phyloP scores from a whole-genome alignment of 257 asterid species.

The Solanum pennellii region DNA sequence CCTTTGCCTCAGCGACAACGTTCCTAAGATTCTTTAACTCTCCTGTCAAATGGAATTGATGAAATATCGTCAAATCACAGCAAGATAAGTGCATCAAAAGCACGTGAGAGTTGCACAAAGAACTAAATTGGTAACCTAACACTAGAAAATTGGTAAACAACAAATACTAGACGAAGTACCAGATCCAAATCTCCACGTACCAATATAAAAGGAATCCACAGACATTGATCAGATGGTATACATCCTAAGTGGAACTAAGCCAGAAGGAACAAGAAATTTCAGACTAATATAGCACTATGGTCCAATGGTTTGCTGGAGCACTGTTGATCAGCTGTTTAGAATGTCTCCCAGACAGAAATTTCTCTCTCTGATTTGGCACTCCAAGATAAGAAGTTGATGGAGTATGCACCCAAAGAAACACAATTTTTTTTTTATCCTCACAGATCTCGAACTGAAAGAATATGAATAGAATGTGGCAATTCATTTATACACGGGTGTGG shows the following conservation, averaged over 20 bases:
- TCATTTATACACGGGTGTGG: not conserved
- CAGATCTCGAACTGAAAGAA: not conserved
- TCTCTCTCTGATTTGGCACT: not conserved
- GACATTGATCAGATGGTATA: not conserved
- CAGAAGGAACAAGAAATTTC: not conserved
- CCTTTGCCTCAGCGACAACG: constrained; percentile 48
- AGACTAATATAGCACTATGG: not conserved
- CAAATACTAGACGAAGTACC: not conserved
- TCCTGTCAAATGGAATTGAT: constrained; percentile 17
- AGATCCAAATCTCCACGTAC: not conserved
- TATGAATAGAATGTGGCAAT: not conserved
- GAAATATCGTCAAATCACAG: not conserved
- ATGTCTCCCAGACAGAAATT: not conserved
- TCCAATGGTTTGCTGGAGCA: not conserved
- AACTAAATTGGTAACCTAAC: not conserved
- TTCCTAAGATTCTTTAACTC: constrained; percentile 50
- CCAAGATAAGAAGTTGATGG: not conserved
- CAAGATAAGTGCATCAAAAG: not conserved
- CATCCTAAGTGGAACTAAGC: not conserved
- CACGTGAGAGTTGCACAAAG: not conserved
- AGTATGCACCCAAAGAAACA: not conserved
- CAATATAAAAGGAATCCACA: not conserved
- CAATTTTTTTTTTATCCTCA: not conserved
- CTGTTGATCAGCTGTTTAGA: not conserved
- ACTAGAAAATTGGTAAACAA: not conserved